Evolutionary conservation across 108 stramenopile genomes (phyloP), one percentile per base, ranked within the genome.

Genomic region (Cyclostephanos tholiformis): DNA sequence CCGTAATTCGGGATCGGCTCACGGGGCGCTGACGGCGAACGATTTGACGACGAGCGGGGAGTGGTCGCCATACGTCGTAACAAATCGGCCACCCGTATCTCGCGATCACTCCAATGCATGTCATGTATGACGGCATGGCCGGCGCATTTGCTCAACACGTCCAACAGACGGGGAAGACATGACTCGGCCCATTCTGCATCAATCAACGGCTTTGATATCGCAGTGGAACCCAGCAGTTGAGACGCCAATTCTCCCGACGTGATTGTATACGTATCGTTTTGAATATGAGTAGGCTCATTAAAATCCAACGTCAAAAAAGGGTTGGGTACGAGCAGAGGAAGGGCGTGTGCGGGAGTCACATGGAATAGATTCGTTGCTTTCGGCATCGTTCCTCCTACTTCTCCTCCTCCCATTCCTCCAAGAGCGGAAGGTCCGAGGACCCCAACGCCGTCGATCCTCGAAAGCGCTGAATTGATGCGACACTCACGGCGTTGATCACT

Each of bases 71-170:
- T 51, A 46, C 65, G 67, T 61, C 80, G 75, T 38, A 95, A 46
- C 22, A 95, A 48, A 62, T 89, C 76, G n/a, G 85, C 86, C 19
- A 90, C 79, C 32, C 91, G 85, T 14, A 69, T 75, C 58, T 83
- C 74, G 4, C 94, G 83, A 61, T 74, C 80, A 8, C 49, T 66
- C 91, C 91, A 95, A n/a, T 89, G 51, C 27, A 78, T 56, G 70
- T 95, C 94, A 69, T 89, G 87, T 55, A 88, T 78, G 26, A 95
- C 56, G 12, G 86, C 91, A 72, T 95, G 87, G 9, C 93, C 93
- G 27, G 82, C 68, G 5, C 94, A 91, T 22, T 82, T 82, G 19
- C 81, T 65, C 59, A 95, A 64, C 50, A 95, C 80, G 22, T 80
- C 74, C 58, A 87, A 44, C 13, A 95, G 59, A 26, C 90, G 81